Conservation (phyloP, 78 protist species). For the Polysphondylium violaceum region DNA sequence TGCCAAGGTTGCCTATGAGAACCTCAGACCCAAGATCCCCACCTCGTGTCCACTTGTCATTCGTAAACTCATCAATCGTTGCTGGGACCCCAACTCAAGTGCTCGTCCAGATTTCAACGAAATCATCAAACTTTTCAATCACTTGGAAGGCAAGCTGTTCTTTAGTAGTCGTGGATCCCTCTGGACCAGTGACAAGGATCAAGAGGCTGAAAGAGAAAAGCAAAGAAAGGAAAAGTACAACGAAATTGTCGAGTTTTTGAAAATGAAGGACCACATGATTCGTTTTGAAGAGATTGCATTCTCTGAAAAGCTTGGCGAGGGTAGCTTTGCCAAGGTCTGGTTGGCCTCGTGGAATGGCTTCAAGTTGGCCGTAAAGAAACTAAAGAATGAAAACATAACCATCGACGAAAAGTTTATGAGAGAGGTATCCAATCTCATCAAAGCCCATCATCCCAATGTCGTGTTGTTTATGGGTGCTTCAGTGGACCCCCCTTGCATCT, state of each 20-base stretch:
- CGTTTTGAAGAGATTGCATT: conserved; percentile 10
- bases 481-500: conserved; percentile 15
- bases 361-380: conserved; percentile 10
- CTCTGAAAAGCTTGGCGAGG: conserved; percentile 37
- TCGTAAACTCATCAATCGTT: conserved; percentile 39
- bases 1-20: conserved; percentile 47
- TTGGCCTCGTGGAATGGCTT: conserved; percentile 29
- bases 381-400: conserved; percentile 34
- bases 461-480: conserved; percentile 5
- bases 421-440: conserved; percentile 41
- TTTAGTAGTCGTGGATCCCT: conserved; percentile 38
- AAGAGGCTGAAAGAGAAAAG: conserved; percentile 38
- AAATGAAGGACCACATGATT: conserved; percentile 2
- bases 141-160: conserved; percentile 55
- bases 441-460: conserved; percentile 33
- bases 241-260: conserved; percentile 22
- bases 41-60: conserved; percentile 31
- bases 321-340: conserved; percentile 54
- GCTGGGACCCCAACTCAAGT: conserved; percentile 40
- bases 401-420: conserved; percentile 29
- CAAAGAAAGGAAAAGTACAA: conserved; percentile 9
- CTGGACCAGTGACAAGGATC: conserved; percentile 37
- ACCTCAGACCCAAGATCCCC: conserved; percentile 38
- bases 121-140: conserved; percentile 24
- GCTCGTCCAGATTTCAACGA: conserved; percentile 38